Evolutionary conservation across 2,329 filamentous ascomycete species (phyloP), one percentile per base, ranked within the genome.

Genomic region (Arthrobotrys sphaeroides): DNA sequence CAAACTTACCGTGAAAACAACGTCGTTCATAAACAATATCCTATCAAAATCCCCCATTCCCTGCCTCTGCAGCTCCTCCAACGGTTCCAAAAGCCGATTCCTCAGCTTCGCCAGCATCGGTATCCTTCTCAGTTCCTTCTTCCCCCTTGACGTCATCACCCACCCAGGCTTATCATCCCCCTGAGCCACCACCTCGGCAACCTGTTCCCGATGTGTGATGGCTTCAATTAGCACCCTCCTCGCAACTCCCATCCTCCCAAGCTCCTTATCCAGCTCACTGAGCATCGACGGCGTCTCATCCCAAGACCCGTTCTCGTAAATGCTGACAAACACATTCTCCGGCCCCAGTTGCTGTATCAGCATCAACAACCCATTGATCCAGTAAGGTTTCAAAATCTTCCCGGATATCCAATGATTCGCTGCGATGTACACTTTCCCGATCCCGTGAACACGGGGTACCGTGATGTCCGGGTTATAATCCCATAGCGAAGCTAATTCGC

Each of bases 361-460:
- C 1, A 86, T 83, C 5, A 90, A 72, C 1, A 92, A 83, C 0
- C 88, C 88, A 4, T 84, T 82, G 77, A 85, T 88, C 90, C 90
- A 92, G 78, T 89, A 85, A 3, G 83, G 83, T 5, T 86, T 85
- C 1, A 92, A 84, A 22, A 91, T 83, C 0, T 81, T 80, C 73
- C 87, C 90, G 77, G 88, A 88, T 79, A 90, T 91, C 85, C 89
- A 91, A 79, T 91, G 89, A 80, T 90, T 88, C 75, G 87, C 88
- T 3, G 89, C 88, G 74, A 93, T 90, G 82, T 88, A 92, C 76
- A 92, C 70, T 26, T 55, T 67, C 3, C 70, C 70, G 38, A 74
- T 40, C 1, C 55, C 55, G 45, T 74, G 62, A 26, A 74, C 62
- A 24, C 62, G 55, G 4, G 70, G 70, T 31, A 74, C 38, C 7